Base-by-base conservation (phyloP, 306 rosid species). In the Urtica urens region DNA sequence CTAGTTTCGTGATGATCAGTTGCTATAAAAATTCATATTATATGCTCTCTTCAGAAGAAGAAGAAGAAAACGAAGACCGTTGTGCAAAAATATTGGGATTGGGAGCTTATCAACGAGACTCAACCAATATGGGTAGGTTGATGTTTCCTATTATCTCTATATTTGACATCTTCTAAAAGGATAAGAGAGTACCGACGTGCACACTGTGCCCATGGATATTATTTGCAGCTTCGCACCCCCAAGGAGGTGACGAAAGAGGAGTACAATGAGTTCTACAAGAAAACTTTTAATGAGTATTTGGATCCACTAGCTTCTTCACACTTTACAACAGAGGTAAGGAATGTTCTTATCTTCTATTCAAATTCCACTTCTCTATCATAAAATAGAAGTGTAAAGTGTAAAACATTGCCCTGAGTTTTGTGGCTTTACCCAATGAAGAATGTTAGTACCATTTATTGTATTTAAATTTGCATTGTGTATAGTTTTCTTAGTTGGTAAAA, bases 241-340 rank as follows among this genome's bases (percentile, higher is more conserved):
- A 92, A 82, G 66, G 96, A 85, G 41, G 96, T 85, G 53, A 69
- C 79, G 12, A 86, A 73, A 13, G 94, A 82, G 77, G 99, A 92
- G 5, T 92, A 92, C 67, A 86, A 92, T 16, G 99, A 82, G 58
- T 92, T 92, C 72, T 92, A 92, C 78, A 82, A 73, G 82, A 73
- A 67, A 42, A 78, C 94, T 42, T 92, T 86, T 53, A 80, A 79
- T 51, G 96, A 92, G 49, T 92, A 82, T 67, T 51, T 92, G 70
- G 99, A 92, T 16, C 99, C 99, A 30, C 59, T 86, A 34, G 99
- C 96, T 41, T 92, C 96, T 8, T 79, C 99, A 38, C 96, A 92
- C 77, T 92, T 85, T 43, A 79, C 94, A 45, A 92, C 96, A 10
- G 94, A 86, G 94, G 99, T 86, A 75, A 4, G 12, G 38, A n/a